Conservation (phyloP, 164 flowering plant species). For the Magnolia officinalis region DNA sequence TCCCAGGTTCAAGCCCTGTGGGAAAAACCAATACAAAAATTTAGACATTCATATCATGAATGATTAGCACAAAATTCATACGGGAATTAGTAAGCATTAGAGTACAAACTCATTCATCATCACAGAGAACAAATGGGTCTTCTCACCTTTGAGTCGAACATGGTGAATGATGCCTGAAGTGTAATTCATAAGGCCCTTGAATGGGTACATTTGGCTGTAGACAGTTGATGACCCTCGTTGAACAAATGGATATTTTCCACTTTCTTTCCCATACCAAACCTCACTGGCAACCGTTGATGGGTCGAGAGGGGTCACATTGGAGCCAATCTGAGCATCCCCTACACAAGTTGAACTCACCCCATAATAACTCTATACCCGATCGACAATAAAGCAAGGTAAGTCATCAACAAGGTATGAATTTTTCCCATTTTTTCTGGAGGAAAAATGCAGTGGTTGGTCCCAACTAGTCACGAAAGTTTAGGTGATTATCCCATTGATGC, state of each 20-base stretch:
- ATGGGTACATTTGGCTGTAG: slow-evolving; percentile 83
- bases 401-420: not conserved
- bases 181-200: slow-evolving; percentile 72
- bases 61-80: too few relatives aligned
- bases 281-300: slow-evolving; percentile 76
- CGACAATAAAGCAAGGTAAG: not conserved
- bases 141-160: slow-evolving; percentile 66
- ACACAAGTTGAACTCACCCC: not conserved
- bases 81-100: not conserved
- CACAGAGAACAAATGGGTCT: not conserved
- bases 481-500: too few relatives aligned
- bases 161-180: slow-evolving; percentile 94
- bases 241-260: slow-evolving; percentile 42
- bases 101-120: not conserved
- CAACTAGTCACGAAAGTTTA: too few relatives aligned
- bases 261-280: slow-evolving; percentile 76
- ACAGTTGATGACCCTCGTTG: slow-evolving; percentile 50
- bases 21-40: not conserved
- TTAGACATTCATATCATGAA: too few relatives aligned
- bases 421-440: not conserved
- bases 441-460: not conserved
- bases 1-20: slow-evolving; percentile 72
- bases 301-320: slow-evolving; percentile 57
- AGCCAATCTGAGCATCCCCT: slow-evolving; percentile 75
- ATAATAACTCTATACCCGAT: too few relatives aligned